Evolutionary conservation across 2,329 filamentous ascomycete species (phyloP).

Genomic region (Cordyceps pruinosa): DNA sequence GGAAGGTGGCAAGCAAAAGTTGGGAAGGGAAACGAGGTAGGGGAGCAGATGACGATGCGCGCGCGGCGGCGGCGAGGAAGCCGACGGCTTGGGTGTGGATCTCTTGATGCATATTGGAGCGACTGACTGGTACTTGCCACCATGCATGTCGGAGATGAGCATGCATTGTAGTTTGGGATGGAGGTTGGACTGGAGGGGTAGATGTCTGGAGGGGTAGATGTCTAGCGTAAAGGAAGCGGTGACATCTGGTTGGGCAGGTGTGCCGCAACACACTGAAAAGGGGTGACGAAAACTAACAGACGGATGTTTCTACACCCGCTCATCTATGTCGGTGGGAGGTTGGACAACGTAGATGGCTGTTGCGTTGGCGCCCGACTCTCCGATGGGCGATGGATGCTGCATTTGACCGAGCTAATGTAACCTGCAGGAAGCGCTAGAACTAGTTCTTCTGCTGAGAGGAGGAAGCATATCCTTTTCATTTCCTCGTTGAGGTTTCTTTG

Average conservation of each 20-base stretch:
- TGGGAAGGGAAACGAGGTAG: neutral
- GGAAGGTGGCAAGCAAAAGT: neutral
- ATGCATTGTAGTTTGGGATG: neutral
- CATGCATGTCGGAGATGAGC: neutral
- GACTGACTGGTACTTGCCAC: neutral
- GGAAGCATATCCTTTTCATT: neutral
- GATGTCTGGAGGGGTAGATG: neutral
- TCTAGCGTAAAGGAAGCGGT: too few relatives aligned
- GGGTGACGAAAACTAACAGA: neutral
- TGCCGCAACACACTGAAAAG: neutral
- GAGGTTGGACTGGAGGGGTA: neutral
- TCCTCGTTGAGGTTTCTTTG: neutral
- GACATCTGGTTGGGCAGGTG: neutral
- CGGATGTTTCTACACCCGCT: neutral
- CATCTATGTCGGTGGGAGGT: neutral
- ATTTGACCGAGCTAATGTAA: neutral
- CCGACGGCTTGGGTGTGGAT: neutral
- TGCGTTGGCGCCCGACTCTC: neutral
- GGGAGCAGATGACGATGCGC: neutral
- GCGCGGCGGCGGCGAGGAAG: neutral
- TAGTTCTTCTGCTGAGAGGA: neutral
- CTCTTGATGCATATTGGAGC: neutral
- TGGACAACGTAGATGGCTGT: neutral
- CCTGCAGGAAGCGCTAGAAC: neutral
- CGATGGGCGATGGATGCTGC: neutral